Evolutionary conservation across 768 basidiomycete species (phyloP), one percentile per base, ranked within the genome.

Genomic region (Chlorophyllum brunneum): DNA sequence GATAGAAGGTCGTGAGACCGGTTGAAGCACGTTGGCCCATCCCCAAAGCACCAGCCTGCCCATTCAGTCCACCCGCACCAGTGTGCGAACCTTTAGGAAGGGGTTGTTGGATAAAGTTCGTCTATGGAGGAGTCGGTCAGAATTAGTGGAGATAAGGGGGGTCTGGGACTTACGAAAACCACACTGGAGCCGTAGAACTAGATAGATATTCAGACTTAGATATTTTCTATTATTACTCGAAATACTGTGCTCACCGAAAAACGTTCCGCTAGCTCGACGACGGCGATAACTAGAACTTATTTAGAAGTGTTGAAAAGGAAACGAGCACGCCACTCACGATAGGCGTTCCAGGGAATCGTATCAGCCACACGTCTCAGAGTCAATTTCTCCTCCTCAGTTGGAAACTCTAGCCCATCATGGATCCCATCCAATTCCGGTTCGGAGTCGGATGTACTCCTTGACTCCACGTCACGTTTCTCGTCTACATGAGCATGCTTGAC

Each of bases 41-140:
- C 10, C 76, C 80, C 6, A 89, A 75, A 0, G 88, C 88, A 54
- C 88, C 87, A 3, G 86, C 77, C 58, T 84, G 82, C 2, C 79
- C 81, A 39, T 63, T 48, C 0, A 63, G 41, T 4, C 79, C 76
- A 9, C 77, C 79, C 0, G 85, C 79, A 16, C 88, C 88, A 0
- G 86, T 88, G 38, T 62, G 74, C 0, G 86, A 88, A 40, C 81
- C 82, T 0, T 61, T 53, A 2, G 88, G 88, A 5, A 90, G 78
- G 0, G 77, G 77, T 53, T 81, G 79, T 63, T 91, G 88, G 34
- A 90, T 83, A 67, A 82, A 90, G 65, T 90, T 90, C 31, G 81
- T 81, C 83, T 85, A 15, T 20, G 9, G 13, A 8, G 10, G 18
- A 7, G 15, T 4, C n/a, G 1, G 18, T 5, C 7, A 38, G 26